Conservation (phyloP, 169 alveolate species). For the Plasmodium billcollinsi region DNA sequence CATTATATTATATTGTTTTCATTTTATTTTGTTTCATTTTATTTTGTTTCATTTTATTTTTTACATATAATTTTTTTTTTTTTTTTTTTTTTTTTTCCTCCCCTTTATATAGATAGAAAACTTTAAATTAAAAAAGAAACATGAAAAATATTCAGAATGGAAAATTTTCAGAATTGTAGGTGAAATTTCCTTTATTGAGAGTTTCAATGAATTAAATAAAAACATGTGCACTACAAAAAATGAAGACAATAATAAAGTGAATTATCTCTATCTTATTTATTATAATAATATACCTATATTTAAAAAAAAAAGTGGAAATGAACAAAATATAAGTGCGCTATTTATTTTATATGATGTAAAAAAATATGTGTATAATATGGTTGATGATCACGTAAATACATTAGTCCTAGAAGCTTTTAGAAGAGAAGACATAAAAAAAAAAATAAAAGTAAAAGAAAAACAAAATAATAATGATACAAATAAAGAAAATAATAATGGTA, state of each 20-base stretch:
- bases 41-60: neutral
- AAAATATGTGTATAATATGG: conserved; percentile 32
- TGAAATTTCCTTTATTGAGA: conserved; percentile 17
- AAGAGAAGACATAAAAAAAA: neutral
- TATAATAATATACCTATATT: conserved; percentile 45
- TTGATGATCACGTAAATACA: conserved; percentile 36
- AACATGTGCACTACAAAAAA: neutral
- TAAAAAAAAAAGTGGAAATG: neutral
- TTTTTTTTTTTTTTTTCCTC: neutral
- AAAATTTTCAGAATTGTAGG: conserved; percentile 27
- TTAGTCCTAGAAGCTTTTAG: conserved; percentile 38
- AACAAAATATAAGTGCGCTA: conserved; percentile 12
- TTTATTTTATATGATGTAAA: conserved; percentile 43
- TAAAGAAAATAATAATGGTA: neutral
- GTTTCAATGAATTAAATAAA: conserved; percentile 7
- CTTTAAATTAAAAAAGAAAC: neutral
- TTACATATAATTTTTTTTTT: neutral
- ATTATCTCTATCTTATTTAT: conserved; percentile 26
- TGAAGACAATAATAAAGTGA: neutral
- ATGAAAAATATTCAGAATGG: neutral
- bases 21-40: neutral
- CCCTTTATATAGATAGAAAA: neutral
- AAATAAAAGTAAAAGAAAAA: neutral
- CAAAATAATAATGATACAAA: neutral
- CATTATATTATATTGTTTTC: too few species aligned